Percentiles rank a stretch among this genome's conserved stretches.
Conservation (phyloP, 139 green algal species). For the Asterochloris sp. region DNA sequence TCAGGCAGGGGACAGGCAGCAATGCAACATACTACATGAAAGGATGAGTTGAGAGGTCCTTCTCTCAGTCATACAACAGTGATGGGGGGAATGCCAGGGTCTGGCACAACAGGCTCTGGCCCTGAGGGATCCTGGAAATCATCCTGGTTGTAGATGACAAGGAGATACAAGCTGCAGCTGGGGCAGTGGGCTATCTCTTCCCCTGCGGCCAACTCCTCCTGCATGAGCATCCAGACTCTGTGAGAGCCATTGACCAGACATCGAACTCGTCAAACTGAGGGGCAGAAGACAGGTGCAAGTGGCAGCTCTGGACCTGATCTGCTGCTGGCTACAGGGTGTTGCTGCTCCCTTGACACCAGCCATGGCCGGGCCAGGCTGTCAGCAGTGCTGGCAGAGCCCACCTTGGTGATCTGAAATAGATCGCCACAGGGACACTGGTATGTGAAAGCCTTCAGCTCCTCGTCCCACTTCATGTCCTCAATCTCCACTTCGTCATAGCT, state of each 20-base stretch:
- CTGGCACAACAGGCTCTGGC: too few species aligned
- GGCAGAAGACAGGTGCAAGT: neutral
- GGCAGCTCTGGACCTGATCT: neutral
- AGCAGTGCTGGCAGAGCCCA: constrained; percentile 20
- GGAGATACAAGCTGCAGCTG: constrained; percentile 90
- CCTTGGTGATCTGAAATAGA: constrained; percentile 93
- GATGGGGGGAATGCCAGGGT: too few species aligned
- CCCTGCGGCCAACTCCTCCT: constrained; percentile 78
- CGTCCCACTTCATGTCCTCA: constrained; percentile 95
- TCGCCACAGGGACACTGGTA: constrained; percentile 95
- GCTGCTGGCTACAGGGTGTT: neutral
- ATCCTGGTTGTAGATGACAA: constrained; percentile 90
- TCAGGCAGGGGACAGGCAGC: too few species aligned
- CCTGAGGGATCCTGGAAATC: too few species aligned
- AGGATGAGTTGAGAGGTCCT: too few species aligned
- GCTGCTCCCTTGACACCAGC: neutral
- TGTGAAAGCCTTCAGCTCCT: constrained; percentile 86
- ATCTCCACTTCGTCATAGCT: constrained; percentile 95
- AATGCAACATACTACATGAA: too few species aligned
- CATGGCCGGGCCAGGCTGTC: neutral
- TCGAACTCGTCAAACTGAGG: neutral
- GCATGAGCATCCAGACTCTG: neutral
- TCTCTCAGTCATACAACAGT: too few species aligned
- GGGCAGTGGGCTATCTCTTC: constrained; percentile 96
- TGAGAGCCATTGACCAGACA: neutral